Conservation (phyloP, 805 yeast genomes). For the Yamadazyma insecticola region DNA sequence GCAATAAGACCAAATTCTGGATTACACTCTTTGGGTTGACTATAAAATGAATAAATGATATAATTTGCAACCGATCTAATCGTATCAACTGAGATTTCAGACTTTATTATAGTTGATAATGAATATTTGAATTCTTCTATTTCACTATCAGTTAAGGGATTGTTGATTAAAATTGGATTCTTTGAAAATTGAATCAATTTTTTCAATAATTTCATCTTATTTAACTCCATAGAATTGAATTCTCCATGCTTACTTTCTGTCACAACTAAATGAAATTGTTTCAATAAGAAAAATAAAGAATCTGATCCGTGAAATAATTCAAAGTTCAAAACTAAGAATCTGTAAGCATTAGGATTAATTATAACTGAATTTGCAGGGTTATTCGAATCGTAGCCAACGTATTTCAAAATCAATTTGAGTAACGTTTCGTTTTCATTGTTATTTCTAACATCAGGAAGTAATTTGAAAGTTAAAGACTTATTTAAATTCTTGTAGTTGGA, state of each 20-base stretch:
- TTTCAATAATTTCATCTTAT: slow-evolving; percentile 45
- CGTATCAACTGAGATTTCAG: slow-evolving; percentile 50
- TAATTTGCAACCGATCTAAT: slow-evolving; percentile 45
- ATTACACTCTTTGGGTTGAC: slow-evolving; percentile 25
- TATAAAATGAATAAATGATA: slow-evolving; percentile 48
- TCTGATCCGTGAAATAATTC: slow-evolving; percentile 64
- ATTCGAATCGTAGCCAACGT: slow-evolving; percentile 51
- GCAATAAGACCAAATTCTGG: slow-evolving; percentile 31
- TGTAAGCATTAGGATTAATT: slow-evolving; percentile 52
- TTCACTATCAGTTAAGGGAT: slow-evolving; percentile 5
- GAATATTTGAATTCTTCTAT: slow-evolving; percentile 17
- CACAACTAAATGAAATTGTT: slow-evolving; percentile 55
- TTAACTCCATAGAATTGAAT: slow-evolving; percentile 50
- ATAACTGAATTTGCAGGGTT: slow-evolving; percentile 55
- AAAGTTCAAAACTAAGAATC: slow-evolving; percentile 44
- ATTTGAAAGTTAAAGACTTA: background rate
- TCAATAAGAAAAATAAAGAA: slow-evolving; percentile 48
- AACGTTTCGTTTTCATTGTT: slow-evolving; percentile 24
- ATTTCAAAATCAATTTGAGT: slow-evolving; percentile 44
- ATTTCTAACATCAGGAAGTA: slow-evolving; percentile 3
- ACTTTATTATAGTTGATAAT: slow-evolving; percentile 17
- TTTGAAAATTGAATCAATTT: slow-evolving; percentile 49
- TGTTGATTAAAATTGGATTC: slow-evolving; percentile 13
- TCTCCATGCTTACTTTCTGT: slow-evolving; percentile 46
- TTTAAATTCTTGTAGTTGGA: slow-evolving; percentile 35